Percentiles rank a stretch among this genome's conserved stretches.
phyloP scores from a whole-genome alignment of 345 rosid species.

The Eucalyptus pauciflora region DNA sequence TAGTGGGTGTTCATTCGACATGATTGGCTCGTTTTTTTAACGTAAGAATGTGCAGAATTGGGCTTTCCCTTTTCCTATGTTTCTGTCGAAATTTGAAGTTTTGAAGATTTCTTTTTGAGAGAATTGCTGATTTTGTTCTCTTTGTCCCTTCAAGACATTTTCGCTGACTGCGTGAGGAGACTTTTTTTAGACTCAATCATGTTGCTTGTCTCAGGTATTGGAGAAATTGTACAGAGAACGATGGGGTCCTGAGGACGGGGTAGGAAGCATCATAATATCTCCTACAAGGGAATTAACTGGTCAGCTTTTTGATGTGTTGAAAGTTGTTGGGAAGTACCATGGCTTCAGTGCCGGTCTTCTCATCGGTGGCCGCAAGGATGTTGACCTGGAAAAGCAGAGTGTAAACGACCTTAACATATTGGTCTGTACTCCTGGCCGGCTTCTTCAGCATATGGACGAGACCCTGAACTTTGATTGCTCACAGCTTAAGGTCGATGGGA shows the following conservation, averaged over 20 bases:
- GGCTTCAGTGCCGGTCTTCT: slow-evolving; percentile 78
- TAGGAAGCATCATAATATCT: slow-evolving; percentile 84
- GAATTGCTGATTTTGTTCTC: not conserved
- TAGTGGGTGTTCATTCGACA: slow-evolving; percentile 6
- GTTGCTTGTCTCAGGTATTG: slow-evolving; percentile 27
- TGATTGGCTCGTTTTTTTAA: not conserved
- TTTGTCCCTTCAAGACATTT: not conserved
- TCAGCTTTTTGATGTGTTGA: slow-evolving; percentile 77
- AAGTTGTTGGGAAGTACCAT: slow-evolving; percentile 65
- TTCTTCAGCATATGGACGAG: slow-evolving; percentile 97
- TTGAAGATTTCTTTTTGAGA: not conserved
- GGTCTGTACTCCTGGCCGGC: slow-evolving; percentile 94
- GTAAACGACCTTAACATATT: slow-evolving; percentile 74
- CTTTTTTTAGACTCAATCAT: not conserved
- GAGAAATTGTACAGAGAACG: slow-evolving; percentile 76
- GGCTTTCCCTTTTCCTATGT: not conserved
- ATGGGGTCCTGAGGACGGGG: slow-evolving; percentile 91
- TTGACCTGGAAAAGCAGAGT: slow-evolving; percentile 66
- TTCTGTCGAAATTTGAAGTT: not conserved
- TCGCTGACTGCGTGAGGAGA: not conserved
- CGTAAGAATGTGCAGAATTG: not conserved
- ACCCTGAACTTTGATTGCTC: slow-evolving; percentile 93
- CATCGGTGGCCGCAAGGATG: slow-evolving; percentile 86
- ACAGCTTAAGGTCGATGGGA: slow-evolving; percentile 59
- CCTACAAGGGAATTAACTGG: slow-evolving; percentile 86